Base-by-base conservation (phyloP, 1,139 yeast species). In the Candida glucosophila region DNA sequence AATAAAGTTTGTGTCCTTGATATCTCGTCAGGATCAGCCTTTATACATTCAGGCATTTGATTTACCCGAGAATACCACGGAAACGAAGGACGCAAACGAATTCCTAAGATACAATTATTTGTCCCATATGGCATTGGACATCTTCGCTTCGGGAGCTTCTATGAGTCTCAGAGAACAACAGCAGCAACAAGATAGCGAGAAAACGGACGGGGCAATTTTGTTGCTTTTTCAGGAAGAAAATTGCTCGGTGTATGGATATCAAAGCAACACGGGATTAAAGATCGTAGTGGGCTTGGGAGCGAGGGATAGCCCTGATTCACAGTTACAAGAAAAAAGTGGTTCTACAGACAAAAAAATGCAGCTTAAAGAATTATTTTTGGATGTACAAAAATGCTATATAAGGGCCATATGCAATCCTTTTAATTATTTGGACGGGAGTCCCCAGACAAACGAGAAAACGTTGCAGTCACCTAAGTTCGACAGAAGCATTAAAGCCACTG, bases 71-170 rank as follows among this genome's bases (percentile, higher is more conserved):
- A 31, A 28, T 22, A 4, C 35, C 14, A 25, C 34, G 17, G 39
- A 39, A 19, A 39, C 41, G 22, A 34, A 35, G 11, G 34, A 47
- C 23, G 58, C 69, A 29, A 67, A 71, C 37, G 59, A 58, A 32
- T 54, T 70, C 28, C 52, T 76, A 19, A 72, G 73, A 38, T 75
- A 72, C 49, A 75, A 76, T 41, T 75, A 74, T 37, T 50, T 76
- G 17, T 65, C 79, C 10, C 80, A 76, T 43, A 75, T 76, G 78
- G 75, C 81, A 2, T 48, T 76, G 14, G 83, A 76, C 43, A 63
- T 74, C 12, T 73, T 76, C 37, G 56, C 73, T 17, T 67, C 77
- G 12, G 77, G 78, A 1, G 33, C 59, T n/a, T 53, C 66, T 20
- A 34, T 59, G 22, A 41, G 50, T 22, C 41, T 62, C 24, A 46